Evolutionary conservation across 768 basidiomycete genomes (phyloP).

Genomic region (Amanita polypyramis): DNA sequence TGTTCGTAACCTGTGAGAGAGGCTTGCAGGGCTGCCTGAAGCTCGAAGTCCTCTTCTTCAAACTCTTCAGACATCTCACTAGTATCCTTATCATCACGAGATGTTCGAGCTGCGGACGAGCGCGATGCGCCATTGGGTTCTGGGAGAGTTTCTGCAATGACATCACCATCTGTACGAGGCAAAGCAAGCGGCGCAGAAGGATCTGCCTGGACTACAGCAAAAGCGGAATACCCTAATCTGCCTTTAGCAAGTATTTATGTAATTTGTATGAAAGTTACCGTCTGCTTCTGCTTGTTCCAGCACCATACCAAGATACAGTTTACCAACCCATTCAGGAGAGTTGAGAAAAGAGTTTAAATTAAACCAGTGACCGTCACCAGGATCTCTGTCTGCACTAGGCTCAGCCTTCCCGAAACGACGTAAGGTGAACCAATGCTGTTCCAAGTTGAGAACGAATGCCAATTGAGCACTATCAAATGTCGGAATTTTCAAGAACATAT

Average conservation of each 20-base stretch:
- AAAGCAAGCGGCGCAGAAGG: slow-evolving; percentile 41
- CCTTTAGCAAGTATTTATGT: background rate
- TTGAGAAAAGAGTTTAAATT: slow-evolving; percentile 73
- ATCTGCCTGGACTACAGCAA: slow-evolving; percentile 62
- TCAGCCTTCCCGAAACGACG: slow-evolving; percentile 61
- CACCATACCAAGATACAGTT: slow-evolving; percentile 76
- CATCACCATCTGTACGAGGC: slow-evolving; percentile 61
- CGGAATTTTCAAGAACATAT: background rate
- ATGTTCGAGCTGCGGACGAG: background rate
- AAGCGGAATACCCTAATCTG: slow-evolving; percentile 66
- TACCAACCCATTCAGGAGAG: slow-evolving; percentile 74
- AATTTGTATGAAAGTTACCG: slow-evolving; percentile 32
- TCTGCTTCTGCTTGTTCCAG: slow-evolving; percentile 80
- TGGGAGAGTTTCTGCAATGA: slow-evolving; percentile 53
- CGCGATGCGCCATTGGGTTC: slow-evolving; percentile 31
- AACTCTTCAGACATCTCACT: slow-evolving; percentile 25
- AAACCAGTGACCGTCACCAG: slow-evolving; percentile 68
- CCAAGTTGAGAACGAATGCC: slow-evolving; percentile 79
- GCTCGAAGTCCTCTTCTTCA: slow-evolving; percentile 80
- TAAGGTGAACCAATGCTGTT: slow-evolving; percentile 86
- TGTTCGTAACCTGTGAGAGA: slow-evolving; percentile 37
- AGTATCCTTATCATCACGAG: background rate
- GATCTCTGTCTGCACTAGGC: slow-evolving; percentile 29
- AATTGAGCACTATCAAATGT: slow-evolving; percentile 50
- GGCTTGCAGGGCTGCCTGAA: slow-evolving; percentile 82